Evolutionary conservation across 108 stramenopile species (phyloP), one percentile per base, ranked within the genome.

Genomic region (Fragilaria crotonensis): DNA sequence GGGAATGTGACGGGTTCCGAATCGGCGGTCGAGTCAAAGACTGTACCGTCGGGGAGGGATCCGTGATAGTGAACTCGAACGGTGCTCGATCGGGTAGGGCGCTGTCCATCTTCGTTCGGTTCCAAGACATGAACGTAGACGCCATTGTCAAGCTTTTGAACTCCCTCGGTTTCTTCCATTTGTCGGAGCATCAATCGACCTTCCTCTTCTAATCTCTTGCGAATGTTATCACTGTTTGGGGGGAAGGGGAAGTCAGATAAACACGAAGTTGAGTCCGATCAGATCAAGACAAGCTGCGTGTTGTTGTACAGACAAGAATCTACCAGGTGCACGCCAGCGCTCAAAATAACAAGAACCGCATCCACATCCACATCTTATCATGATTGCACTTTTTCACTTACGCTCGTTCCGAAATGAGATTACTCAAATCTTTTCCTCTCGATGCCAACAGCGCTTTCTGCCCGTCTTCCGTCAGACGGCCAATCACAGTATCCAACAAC

Each of bases 1-100:
- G 89, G 79, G 58, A 91, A 80, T 17, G 62, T 74, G 19, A 85
- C 74, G 3, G 89, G 89, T n/a, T 87, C 84, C 27, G 70, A 75
- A 5, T 61, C 29, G 29, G 71, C 79, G 18, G 89, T 81, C 18
- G 84, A 79, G 54, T 91, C 85, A 66, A 91, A 85, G 2, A 91
- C 80, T 9, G 85, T 91, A 18, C 89, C 89, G 63, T 91, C 89
- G n/a, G 82, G 73, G 21, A 91, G 61, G 14, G 89, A 85, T 46
- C 84, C 89, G 63, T 91, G 89, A 59, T 91, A 91, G 57, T 86
- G 85, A 21, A 85, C 80, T 60, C 74, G 69, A 0, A 91, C 84
- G 1, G 78, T 82, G 5, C 80, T 82, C 7, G 81, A 70, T 45
- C 62, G 60, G 31, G 85, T 91, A 4, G 89, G 84, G 23, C 73